These are phyloP conservation scores for Cyphellophora attinorum DNA, from an alignment of 2,329 filamentous ascomycete species.

Conservation along the genomic window DNA sequence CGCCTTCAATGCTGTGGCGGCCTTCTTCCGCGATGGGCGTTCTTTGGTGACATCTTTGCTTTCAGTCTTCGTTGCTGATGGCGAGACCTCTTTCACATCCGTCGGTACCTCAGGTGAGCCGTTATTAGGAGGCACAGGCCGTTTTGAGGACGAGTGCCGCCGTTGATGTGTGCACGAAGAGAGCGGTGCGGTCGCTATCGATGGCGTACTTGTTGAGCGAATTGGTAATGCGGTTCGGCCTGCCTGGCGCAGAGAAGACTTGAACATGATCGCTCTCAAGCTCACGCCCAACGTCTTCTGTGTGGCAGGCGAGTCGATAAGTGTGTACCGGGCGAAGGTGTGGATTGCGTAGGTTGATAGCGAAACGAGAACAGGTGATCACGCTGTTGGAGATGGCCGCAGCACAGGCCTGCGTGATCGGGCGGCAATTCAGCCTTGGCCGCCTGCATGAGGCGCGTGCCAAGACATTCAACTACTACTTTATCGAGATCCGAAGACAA, in stretches of 20 bases:
- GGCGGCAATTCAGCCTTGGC: too few relatives aligned
- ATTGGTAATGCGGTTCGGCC: slow-evolving; percentile 28
- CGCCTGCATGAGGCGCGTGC: too few relatives aligned
- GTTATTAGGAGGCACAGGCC: slow-evolving; percentile 31
- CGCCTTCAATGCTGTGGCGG: slow-evolving; percentile 12
- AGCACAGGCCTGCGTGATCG: too few relatives aligned
- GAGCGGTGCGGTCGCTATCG: slow-evolving; percentile 26
- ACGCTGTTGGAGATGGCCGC: too few relatives aligned
- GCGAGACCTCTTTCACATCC: slow-evolving; percentile 17
- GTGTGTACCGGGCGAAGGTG: too few relatives aligned
- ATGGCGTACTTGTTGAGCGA: slow-evolving; percentile 22
- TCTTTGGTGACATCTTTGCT: slow-evolving; percentile 16
- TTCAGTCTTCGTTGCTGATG: slow-evolving; percentile 12
- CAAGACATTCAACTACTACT: too few relatives aligned
- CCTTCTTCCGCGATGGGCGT: slow-evolving; percentile 16
- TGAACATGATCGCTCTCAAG: slow-evolving; percentile 26
- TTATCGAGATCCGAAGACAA: too few relatives aligned
- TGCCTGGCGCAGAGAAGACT: slow-evolving; percentile 35
- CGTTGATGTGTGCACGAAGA: slow-evolving; percentile 32
- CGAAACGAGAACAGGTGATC: too few relatives aligned
- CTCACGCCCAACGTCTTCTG: background rate
- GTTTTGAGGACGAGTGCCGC: slow-evolving; percentile 40
- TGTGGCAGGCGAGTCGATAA: background rate
- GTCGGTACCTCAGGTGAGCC: slow-evolving; percentile 24
- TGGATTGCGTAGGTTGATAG: too few relatives aligned